Evolutionary conservation across 192 early-diverging fungal genomes (phyloP), one percentile per base, ranked within the genome.

Genomic region (Backusella tarrabulga): DNA sequence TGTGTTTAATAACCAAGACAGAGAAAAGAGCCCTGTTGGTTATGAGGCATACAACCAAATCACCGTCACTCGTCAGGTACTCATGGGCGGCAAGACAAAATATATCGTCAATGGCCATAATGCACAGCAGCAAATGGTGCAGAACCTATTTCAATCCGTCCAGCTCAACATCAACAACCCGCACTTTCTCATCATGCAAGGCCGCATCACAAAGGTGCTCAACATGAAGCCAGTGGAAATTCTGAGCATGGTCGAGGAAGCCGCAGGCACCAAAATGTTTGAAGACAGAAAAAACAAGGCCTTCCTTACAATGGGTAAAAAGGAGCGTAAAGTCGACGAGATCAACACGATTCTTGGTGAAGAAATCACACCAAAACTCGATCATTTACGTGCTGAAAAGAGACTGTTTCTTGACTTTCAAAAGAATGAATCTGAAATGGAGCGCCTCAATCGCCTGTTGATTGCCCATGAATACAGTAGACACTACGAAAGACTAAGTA

Each of bases 151-250:
- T 63, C 97, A 99, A 76, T 98, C 97, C 15, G 97, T 99, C 5
- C 95, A 96, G 81, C 93, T 99, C 35, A 99, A 97, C 83, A 95
- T 99, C 85, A 97, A 99, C 87, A 98, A 99, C 79, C 98, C 98
- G 17, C 97, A 99, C 82, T 99, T 99, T 82, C 81, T 99, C 70
- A 99, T 99, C 75, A 98, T 98, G 97, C 98, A 99, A 86, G 98
- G 97, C 42, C 85, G 91, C 67, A 99, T 99, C 75, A 99, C 97
- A n/a, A 96, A 99, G 76, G 97, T 99, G 11, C 88, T 99, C n/a
- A 99, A 98, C 80, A 99, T 99, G 98, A 97, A 98, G 77, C 95
- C 98, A 0, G 87, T 90, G 11, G 96, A 99, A 80, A 96, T 98
- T 40, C 85, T 99, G 26, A 90, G 93, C 19, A 99, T 99, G 97